These are phyloP conservation scores for Linum usitatissimum DNA, from an alignment of 345 rosid species.

Conservation along the genomic window DNA sequence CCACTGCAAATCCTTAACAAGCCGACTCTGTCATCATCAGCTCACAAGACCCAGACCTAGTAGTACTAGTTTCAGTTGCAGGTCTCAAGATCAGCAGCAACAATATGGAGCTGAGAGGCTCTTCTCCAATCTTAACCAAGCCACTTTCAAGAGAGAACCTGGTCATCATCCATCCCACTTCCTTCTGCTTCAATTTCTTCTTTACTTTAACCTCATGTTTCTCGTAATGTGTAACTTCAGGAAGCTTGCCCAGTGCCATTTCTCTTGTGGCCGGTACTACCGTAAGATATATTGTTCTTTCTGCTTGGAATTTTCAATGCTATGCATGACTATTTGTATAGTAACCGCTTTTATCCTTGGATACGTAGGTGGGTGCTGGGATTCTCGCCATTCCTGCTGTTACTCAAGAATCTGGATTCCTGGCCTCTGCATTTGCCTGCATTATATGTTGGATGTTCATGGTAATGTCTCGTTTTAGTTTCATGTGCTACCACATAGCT, in stretches of 20 bases:
- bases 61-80: not conserved
- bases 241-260: slow-evolving; percentile 69
- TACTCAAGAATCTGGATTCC: slow-evolving; percentile 77
- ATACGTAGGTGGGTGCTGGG: slow-evolving; percentile 76
- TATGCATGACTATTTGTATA: not conserved
- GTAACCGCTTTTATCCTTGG: not conserved
- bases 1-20: not conserved
- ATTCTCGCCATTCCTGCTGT: slow-evolving; percentile 90
- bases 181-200: not conserved
- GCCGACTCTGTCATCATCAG: not conserved
- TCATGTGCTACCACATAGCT: too few relatives aligned
- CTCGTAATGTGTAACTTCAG: slow-evolving; percentile 24
- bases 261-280: slow-evolving; percentile 88
- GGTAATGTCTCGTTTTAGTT: slow-evolving; percentile 24
- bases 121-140: slow-evolving; percentile 74
- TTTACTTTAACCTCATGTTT: not conserved
- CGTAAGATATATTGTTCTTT: slow-evolving; percentile 20
- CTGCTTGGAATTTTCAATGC: not conserved
- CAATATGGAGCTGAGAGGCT: slow-evolving; percentile 53
- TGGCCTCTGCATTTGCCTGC: slow-evolving; percentile 72
- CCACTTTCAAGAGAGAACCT: slow-evolving; percentile 68
- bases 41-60: not conserved
- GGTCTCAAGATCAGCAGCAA: slow-evolving; percentile 14
- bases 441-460: slow-evolving; percentile 72
- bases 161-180: slow-evolving; percentile 35